These are phyloP conservation scores for Globisporangium middletonii DNA, from an alignment of 352 stramenopile genomes.

Conservation along the genomic window DNA sequence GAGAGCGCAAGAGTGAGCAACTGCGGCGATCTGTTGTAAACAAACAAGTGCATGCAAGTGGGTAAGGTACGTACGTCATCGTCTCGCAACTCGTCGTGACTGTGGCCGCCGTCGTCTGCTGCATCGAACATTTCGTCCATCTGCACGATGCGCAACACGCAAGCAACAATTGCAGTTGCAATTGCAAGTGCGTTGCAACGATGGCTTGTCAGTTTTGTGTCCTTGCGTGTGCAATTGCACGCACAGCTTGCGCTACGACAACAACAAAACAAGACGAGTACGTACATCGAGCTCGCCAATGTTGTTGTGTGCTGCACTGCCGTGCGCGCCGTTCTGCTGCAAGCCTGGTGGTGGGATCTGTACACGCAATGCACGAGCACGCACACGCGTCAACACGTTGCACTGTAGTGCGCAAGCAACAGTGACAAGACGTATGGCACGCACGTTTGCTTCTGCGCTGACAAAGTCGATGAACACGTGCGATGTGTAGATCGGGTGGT, in stretches of 20 bases:
- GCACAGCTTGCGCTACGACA: background rate
- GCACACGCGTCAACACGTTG: background rate
- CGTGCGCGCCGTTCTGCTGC: constrained; percentile 23
- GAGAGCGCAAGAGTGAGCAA: constrained; percentile 1
- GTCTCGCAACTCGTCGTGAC: constrained; percentile 44
- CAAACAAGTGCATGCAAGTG: constrained; percentile 4
- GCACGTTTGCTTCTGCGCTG: constrained; percentile 68
- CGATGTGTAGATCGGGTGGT: constrained; percentile 76
- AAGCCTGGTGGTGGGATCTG: constrained; percentile 41
- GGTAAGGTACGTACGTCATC: constrained; percentile 1
- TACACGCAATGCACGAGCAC: constrained; percentile 3
- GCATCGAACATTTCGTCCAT: constrained; percentile 71
- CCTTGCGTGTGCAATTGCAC: background rate
- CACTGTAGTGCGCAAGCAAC: constrained; percentile 1
- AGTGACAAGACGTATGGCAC: background rate
- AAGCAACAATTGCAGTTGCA: constrained; percentile 2
- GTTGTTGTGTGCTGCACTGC: constrained; percentile 25
- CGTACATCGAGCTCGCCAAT: constrained; percentile 78
- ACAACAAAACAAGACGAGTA: background rate
- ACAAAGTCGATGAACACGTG: constrained; percentile 83
- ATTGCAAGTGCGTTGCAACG: background rate
- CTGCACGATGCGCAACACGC: background rate
- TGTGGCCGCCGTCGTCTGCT: constrained; percentile 47
- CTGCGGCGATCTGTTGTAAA: background rate
- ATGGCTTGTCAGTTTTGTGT: background rate